Percentiles rank a stretch among this genome's conserved stretches.
phyloP scores from a whole-genome alignment of 768 basidiomycete species.

The Suillus hirtellus region DNA sequence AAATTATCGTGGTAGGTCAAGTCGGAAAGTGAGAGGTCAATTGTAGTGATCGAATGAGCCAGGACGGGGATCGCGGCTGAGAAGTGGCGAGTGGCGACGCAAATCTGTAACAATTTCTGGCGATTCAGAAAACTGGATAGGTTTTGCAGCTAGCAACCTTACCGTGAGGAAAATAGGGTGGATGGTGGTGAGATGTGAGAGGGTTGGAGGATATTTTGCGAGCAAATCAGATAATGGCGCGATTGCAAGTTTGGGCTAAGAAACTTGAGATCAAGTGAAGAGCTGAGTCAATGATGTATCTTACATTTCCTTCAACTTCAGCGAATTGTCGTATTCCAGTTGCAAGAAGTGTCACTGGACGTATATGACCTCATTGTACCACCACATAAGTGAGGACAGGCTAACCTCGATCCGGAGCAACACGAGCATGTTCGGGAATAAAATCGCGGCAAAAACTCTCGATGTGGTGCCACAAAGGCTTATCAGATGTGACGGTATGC shows the following conservation, averaged over 20 bases:
- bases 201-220: constrained; percentile 57
- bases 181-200: constrained; percentile 63
- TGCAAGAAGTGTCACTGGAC: constrained; percentile 64
- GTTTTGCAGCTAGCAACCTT: constrained; percentile 23
- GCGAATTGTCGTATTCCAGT: constrained; percentile 59
- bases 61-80: constrained; percentile 62
- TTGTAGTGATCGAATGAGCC: constrained; percentile 58
- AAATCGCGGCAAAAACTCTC: constrained; percentile 64
- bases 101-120: constrained; percentile 43
- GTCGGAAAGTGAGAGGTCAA: constrained; percentile 62
- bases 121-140: neutral
- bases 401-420: constrained; percentile 69
- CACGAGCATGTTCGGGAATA: constrained; percentile 59
- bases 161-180: constrained; percentile 71
- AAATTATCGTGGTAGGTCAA: constrained; percentile 79
- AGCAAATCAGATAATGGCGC: constrained; percentile 60
- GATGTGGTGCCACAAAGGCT: constrained; percentile 45
- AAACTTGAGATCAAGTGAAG: constrained; percentile 23
- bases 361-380: constrained; percentile 12
- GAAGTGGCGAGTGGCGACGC: constrained; percentile 56
- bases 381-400: neutral
- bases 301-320: constrained; percentile 49
- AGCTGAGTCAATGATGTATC: constrained; percentile 22
- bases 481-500: constrained; percentile 36
- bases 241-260: constrained; percentile 49